Evolutionary conservation across 257 asterid genomes (phyloP).

Genomic region (Fraxinus excelsior): DNA sequence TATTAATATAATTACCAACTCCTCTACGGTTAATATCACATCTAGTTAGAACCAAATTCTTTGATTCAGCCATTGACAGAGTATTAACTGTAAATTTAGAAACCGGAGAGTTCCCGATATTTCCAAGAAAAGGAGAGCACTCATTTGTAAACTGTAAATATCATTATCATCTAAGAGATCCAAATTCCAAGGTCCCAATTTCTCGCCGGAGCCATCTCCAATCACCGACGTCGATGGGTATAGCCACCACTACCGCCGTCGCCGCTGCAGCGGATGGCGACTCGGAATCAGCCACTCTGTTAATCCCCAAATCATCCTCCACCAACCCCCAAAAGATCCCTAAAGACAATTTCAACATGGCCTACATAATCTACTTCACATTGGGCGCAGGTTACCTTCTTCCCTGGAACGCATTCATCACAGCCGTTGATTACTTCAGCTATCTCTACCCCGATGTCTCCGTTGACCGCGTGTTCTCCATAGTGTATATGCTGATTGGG

Average conservation of each 20-base stretch:
- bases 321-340: slow-evolving; percentile 43
- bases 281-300: slow-evolving; percentile 49
- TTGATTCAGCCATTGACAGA: neutral
- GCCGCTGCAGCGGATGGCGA: slow-evolving; percentile 29
- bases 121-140: neutral
- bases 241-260: slow-evolving; percentile 19
- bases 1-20: no score
- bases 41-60: no score
- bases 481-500: slow-evolving; percentile 71
- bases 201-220: slow-evolving; percentile 14
- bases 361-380: slow-evolving; percentile 81
- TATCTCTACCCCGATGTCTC: slow-evolving; percentile 81
- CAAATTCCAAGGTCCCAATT: neutral
- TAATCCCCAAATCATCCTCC: slow-evolving; percentile 35
- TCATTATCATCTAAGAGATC: neutral
- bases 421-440: slow-evolving; percentile 91
- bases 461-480: slow-evolving; percentile 73
- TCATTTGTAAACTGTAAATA: neutral
- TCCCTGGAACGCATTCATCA: slow-evolving; percentile 98
- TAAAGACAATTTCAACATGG: slow-evolving; percentile 68
- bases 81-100: neutral
- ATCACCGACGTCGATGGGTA: slow-evolving; percentile 40
- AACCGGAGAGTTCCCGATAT: neutral
- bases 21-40: no score
- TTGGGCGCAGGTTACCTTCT: slow-evolving; percentile 80